Evolutionary conservation across 2,329 filamentous ascomycete species (phyloP).

Genomic region (Paecilomyces sp.): DNA sequence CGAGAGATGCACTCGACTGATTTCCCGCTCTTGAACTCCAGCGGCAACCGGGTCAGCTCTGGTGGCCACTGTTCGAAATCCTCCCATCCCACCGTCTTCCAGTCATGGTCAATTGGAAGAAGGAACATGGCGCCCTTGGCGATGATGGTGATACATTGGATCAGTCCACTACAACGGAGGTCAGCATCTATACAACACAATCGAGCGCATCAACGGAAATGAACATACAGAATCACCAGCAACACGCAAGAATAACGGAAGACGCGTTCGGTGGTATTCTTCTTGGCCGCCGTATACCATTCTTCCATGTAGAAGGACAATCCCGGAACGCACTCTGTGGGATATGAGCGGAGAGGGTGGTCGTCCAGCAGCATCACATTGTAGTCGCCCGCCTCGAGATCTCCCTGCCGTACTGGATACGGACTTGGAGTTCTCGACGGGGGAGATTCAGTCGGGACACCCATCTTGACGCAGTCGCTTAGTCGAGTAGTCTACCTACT

Average conservation of each 20-base stretch:
- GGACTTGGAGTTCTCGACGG: neutral
- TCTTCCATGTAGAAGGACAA: constrained; percentile 11
- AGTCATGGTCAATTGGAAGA: constrained; percentile 4
- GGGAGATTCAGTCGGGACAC: neutral
- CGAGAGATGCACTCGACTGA: constrained; percentile 15
- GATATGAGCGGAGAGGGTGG: constrained; percentile 26
- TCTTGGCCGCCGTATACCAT: constrained; percentile 8
- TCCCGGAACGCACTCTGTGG: constrained; percentile 22
- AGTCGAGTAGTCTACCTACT: neutral
- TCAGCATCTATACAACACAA: neutral
- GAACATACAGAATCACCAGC: constrained; percentile 15
- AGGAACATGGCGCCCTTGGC: constrained; percentile 12
- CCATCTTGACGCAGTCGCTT: neutral
- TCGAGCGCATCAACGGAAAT: neutral
- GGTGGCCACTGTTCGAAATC: neutral
- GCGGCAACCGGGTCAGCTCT: constrained; percentile 7
- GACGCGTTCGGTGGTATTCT: constrained; percentile 14
- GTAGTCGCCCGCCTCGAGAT: constrained; percentile 23
- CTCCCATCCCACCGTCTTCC: neutral
- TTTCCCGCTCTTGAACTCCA: constrained; percentile 6
- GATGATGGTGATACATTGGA: constrained; percentile 14
- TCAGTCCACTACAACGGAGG: constrained; percentile 8
- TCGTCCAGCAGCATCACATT: constrained; percentile 23
- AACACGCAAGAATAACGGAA: constrained; percentile 17
- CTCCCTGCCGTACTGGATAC: neutral